Conservation (phyloP, 2,329 filamentous ascomycete species). For the Cyanodermella asteris region DNA sequence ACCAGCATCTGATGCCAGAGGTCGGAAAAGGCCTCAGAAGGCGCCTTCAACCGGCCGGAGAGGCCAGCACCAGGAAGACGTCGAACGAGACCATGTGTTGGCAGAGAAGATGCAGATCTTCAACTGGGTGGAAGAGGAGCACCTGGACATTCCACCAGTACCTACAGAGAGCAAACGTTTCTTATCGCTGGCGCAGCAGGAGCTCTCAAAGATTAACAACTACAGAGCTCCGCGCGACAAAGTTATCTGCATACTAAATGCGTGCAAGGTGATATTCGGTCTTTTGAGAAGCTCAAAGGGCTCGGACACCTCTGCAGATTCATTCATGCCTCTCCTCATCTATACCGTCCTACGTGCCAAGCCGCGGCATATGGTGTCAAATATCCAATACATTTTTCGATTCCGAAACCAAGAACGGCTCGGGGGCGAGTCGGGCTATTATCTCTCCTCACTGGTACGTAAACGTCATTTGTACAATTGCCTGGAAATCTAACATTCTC, state of each 20-base stretch:
- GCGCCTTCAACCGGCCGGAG: slow-evolving; percentile 59
- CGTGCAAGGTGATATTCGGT: slow-evolving; percentile 98
- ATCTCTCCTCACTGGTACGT: slow-evolving; percentile 71
- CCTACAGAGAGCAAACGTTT: slow-evolving; percentile 77
- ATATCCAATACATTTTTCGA: slow-evolving; percentile 91
- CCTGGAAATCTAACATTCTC: slow-evolving; percentile 6
- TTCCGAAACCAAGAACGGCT: slow-evolving; percentile 97
- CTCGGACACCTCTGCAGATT: slow-evolving; percentile 75
- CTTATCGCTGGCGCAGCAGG: slow-evolving; percentile 72
- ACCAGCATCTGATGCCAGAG: slow-evolving; percentile 45
- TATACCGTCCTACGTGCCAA: slow-evolving; percentile 90
- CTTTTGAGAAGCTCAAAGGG: slow-evolving; percentile 78
- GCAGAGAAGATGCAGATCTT: slow-evolving; percentile 95
- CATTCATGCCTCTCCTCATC: slow-evolving; percentile 84
- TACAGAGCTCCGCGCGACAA: slow-evolving; percentile 96
- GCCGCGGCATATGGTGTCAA: slow-evolving; percentile 85
- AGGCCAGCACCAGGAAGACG: slow-evolving; percentile 93
- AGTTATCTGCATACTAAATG: slow-evolving; percentile 94
- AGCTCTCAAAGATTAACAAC: slow-evolving; percentile 85
- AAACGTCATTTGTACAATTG: not conserved
- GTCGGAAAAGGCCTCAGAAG: slow-evolving; percentile 44
- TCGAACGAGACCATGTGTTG: slow-evolving; percentile 87
- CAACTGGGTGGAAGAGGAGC: slow-evolving; percentile 78
- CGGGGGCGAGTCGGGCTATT: slow-evolving; percentile 93
- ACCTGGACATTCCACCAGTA: slow-evolving; percentile 74